phyloP scores from a whole-genome alignment of 495 filamentous ascomycete genomes.

The Penicillium parvum region DNA sequence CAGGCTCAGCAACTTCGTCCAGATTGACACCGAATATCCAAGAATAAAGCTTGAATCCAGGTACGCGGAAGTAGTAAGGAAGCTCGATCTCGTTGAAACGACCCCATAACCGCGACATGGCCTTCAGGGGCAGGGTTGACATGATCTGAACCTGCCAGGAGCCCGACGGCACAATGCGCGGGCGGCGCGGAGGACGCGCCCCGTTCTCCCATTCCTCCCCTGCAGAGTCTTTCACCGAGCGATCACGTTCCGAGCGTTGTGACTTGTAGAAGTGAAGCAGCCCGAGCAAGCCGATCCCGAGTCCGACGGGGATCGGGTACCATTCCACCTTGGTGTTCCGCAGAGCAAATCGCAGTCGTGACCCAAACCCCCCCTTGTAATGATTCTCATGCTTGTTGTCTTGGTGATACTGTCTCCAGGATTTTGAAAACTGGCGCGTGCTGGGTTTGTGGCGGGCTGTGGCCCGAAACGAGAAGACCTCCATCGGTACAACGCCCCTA shows the following conservation, averaged over 20 bases:
- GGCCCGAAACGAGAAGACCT: constrained; percentile 40
- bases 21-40: constrained; percentile 93
- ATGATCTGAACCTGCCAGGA: constrained; percentile 97
- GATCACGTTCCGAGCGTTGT: constrained; percentile 50
- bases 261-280: constrained; percentile 78
- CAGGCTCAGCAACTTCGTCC: constrained; percentile 77
- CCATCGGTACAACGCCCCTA: constrained; percentile 29
- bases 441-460: constrained; percentile 31
- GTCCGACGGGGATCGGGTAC: constrained; percentile 90
- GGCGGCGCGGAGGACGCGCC: constrained; percentile 56
- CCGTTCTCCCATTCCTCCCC: constrained; percentile 42
- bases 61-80: constrained; percentile 82
- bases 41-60: constrained; percentile 93
- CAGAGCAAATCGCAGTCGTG: constrained; percentile 58
- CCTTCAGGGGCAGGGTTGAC: constrained; percentile 92
- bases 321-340: constrained; percentile 78
- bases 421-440: constrained; percentile 41
- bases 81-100: constrained; percentile 90
- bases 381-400: constrained; percentile 35
- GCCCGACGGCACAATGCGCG: constrained; percentile 74
- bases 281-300: constrained; percentile 85
- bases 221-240: constrained; percentile 44
- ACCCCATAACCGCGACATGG: constrained; percentile 88
- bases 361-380: constrained; percentile 56
- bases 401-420: constrained; percentile 35